A percentile compares a stretch with the other conserved stretches of the same genome.
Conservation (phyloP, 225 moss, liverwort and hornwort species). For the Rhytidiadelphus loreus region DNA sequence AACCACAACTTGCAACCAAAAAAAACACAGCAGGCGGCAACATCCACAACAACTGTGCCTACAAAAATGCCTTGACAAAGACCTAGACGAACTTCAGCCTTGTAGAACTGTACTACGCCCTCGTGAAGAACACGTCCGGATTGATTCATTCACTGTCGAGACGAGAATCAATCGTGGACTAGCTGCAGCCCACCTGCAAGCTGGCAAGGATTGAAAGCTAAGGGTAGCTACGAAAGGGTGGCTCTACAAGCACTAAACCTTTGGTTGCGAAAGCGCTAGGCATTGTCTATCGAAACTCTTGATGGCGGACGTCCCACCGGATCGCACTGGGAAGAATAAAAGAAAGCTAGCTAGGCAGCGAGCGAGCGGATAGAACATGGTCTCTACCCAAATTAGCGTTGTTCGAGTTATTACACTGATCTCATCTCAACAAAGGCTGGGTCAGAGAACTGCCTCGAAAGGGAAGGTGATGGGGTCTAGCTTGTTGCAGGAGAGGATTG, state of each 20-base stretch:
- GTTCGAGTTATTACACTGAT: conserved; percentile 22
- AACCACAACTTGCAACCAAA: not conserved
- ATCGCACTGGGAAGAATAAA: conserved; percentile 9
- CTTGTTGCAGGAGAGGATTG: not conserved
- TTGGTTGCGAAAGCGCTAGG: not conserved
- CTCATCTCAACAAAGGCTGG: conserved; percentile 11
- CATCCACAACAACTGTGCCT: conserved; percentile 22
- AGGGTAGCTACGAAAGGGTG: not conserved
- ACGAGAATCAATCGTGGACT: not conserved
- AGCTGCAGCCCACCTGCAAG: not conserved
- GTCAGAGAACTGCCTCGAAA: conserved; percentile 1
- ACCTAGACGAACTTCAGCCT: conserved; percentile 16
- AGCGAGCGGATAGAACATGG: not conserved
- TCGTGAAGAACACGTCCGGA: not conserved
- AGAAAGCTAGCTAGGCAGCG: not conserved
- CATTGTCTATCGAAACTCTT: conserved; percentile 6
- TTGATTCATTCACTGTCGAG: not conserved
- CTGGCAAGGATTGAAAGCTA: not conserved
- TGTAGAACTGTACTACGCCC: not conserved
- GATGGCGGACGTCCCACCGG: not conserved
- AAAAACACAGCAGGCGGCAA: not conserved
- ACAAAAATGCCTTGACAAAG: conserved; percentile 33
- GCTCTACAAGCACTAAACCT: not conserved
- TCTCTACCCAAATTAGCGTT: not conserved
- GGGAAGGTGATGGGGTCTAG: not conserved